Evolutionary conservation across 176 grass and related monocot species (phyloP), one percentile per base, ranked within the genome.

Genomic region (Zizania latifolia): DNA sequence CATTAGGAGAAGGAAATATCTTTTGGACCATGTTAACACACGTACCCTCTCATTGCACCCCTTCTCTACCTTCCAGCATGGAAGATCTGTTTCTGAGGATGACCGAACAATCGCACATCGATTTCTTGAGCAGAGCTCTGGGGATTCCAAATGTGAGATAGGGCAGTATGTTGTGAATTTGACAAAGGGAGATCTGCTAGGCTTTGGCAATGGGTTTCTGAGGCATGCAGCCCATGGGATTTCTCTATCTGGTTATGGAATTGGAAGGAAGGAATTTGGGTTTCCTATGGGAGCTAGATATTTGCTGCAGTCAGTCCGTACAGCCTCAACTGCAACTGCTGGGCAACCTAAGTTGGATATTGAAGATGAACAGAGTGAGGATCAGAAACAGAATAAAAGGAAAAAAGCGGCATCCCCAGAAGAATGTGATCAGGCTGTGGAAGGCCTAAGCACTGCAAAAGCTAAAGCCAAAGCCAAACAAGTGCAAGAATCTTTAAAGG

Each of bases 351-450:
- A 94, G 58, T 68, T 76, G 40, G 59, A 76, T 71, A 62, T 21
- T 28, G 82, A 70, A 70, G 70, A 81, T 45, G 91, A 94, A 48
- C 77, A 78, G 41, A 80, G 71, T 86, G 92, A 90, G 64, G 89
- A 90, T 67, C 84, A 90, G 72, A 86, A 81, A 55, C 81, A 62
- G 62, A 92, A 84, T 67, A 83, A 86, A 79, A 76, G 78, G 65
- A 94, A 94, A 75, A 98, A 94, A 28, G 91, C 90, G 62, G 79
- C 91, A 73, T 98, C 91, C 13, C 89, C 91, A 48, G 95, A 98
- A 85, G 91, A 98, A 89, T 98, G 95, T 73, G 91, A 98, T 78
- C 91, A 94, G 72, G 95, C 91, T 45, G 91, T 98, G 29, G 95
- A 94, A 91, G 95, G 89, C 55, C 81, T 98, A 58, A 99, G 89